phyloP scores from a whole-genome alignment of 495 filamentous ascomycete species.

The Penicillium verhagenii region DNA sequence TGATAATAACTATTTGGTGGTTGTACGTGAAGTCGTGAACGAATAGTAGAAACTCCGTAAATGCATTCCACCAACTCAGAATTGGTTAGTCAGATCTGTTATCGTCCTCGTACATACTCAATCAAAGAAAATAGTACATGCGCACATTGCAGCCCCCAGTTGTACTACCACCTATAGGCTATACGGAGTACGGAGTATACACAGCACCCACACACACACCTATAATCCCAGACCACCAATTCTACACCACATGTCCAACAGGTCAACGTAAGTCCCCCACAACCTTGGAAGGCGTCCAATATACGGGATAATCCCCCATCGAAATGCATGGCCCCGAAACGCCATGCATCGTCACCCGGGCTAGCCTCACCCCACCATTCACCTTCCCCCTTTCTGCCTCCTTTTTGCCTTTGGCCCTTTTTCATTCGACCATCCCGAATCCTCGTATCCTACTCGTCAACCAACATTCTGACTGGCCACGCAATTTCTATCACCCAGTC shows the following conservation, averaged over 20 bases:
- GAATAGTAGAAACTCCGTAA: no score
- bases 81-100: background rate
- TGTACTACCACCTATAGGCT: background rate
- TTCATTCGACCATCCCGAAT: background rate
- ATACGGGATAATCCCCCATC: background rate
- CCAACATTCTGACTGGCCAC: background rate
- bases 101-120: constrained; percentile 3
- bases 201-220: no score
- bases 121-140: no score
- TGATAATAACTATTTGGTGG: no score
- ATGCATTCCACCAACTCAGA: no score
- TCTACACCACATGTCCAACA: constrained; percentile 2
- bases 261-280: background rate
- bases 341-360: background rate
- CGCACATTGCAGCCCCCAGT: background rate
- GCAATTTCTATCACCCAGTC: background rate
- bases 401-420: background rate
- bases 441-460: background rate
- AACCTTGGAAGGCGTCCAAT: background rate
- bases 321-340: constrained; percentile 1
- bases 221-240: no score
- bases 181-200: no score
- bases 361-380: background rate
- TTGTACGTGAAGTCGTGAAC: no score
- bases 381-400: background rate